Conservation (phyloP, 805 yeast species). For the Kodamaea neixiangensis region DNA sequence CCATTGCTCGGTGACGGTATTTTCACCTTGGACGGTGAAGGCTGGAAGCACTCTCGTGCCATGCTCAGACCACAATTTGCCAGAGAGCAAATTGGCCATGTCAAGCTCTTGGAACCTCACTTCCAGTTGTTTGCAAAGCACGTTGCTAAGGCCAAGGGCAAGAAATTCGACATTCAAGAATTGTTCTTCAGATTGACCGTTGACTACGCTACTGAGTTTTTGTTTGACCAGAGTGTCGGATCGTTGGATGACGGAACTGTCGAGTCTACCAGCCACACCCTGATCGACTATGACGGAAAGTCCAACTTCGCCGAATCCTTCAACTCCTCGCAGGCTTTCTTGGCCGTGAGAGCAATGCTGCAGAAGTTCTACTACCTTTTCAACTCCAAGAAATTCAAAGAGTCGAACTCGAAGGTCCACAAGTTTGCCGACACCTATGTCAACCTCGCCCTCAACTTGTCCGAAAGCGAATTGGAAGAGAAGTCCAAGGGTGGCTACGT, state of each 20-base stretch:
- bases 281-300: slow-evolving; percentile 31
- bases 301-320: slow-evolving; percentile 36
- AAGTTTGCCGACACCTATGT: slow-evolving; percentile 43
- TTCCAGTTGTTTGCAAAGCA: slow-evolving; percentile 36
- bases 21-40: slow-evolving; percentile 43
- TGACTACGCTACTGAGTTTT: slow-evolving; percentile 43
- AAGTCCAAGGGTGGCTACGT: slow-evolving; percentile 41
- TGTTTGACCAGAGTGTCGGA: slow-evolving; percentile 42
- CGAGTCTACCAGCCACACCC: slow-evolving; percentile 6
- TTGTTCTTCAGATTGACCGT: slow-evolving; percentile 41
- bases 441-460: slow-evolving; percentile 34
- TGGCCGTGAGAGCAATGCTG: slow-evolving; percentile 27
- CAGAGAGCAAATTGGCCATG: slow-evolving; percentile 45
- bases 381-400: slow-evolving; percentile 19
- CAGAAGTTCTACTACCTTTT: slow-evolving; percentile 19
- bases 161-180: slow-evolving; percentile 38
- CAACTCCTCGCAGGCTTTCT: slow-evolving; percentile 31
- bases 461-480: slow-evolving; percentile 31
- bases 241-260: slow-evolving; percentile 28
- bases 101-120: slow-evolving; percentile 41
- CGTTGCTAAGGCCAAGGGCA: slow-evolving; percentile 27
- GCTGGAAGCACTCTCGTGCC: slow-evolving; percentile 46
- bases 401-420: slow-evolving; percentile 25
- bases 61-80: slow-evolving; percentile 49
- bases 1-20: slow-evolving; percentile 46